Evolutionary conservation across 1,284 basidiomycete genomes (phyloP), one percentile per base, ranked within the genome.

Genomic region (Leccinum subatratum): DNA sequence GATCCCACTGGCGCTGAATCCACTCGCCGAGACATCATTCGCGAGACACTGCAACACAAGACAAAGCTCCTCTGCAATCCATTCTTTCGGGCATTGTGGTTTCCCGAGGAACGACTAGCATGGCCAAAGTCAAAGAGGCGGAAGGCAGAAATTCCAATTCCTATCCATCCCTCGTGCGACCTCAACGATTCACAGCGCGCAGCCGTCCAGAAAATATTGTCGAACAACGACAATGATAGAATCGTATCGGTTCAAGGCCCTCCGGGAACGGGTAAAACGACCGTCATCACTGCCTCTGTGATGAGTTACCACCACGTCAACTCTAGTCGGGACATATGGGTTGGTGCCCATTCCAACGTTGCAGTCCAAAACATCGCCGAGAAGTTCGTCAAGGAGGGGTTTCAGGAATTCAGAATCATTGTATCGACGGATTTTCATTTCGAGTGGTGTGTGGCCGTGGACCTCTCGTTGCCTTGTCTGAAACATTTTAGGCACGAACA

Each of bases 321-420:
- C 3, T 67, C 64, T 22, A 7, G 9, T 8, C 75, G 71, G 2
- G 64, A 69, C 14, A 83, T 91, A 9, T 93, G 89, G 89, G 81
- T 93, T 8, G 78, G 89, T 64, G 89, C 91, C 6, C 88, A 93
- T 63, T 88, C 83, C 0, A 87, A 87, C 71, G 81, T 86, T 51
- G 86, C 82, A 6, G 83, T 85, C 11, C 84, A 83, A 70, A 85
- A 85, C 65, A 83, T 85, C 28, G 84, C 83, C 0, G 81, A 83
- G 68, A 84, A 81, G 63, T 75, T 85, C 12, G 63, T 73, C 30
- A 75, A 77, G 16, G 68, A 74, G 42, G 72, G 64, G 0, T 81
- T 82, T 66, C 30, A 59, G 3, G 63, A 77, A 9, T 85, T 81
- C 71, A 81, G 70, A 63, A 64, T 84, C 3, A 67, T 84, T 4